Base-by-base conservation (phyloP, 805 yeast species). In the Peterozyma toletana region DNA sequence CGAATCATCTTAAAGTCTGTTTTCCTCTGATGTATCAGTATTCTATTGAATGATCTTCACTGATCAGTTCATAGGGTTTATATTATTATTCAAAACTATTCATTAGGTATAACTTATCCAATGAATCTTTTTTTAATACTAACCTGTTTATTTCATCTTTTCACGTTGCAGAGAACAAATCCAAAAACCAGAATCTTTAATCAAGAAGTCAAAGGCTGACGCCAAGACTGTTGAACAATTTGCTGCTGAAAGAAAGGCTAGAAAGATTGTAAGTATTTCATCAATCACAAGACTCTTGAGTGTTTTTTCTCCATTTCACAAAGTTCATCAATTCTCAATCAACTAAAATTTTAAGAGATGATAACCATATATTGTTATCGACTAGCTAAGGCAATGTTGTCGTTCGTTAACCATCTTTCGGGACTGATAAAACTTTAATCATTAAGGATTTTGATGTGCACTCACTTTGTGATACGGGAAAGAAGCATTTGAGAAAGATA, bases 321-420 rank as follows among this genome's bases (percentile, higher is more conserved):
- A 21, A 10, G 30, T 5, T 39, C 13, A 15, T 41, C 40, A 9
- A 13, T 30, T 35, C 29, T 35, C 35, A 43, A 18, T 13, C 17
- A 13, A 18, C n/a, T 37, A 33, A 38, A 36, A 41, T 40, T 37
- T 45, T 48, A 39, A 50, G 58, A 67, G 73, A 66, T 76, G 80
- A 77, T 70, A 75, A 75, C 67, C 63, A 65, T 63, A 62, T 21
- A 21, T 59, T 59, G 60, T 66, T 64, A 65, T 68, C 71, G 82
- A 74, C 86, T 79, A 81, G 86, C 83, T 63, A 49, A 55, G 75
- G 80, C 87, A 52, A 76, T 81, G 87, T 60, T 77, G 88, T 79
- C 75, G 69, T 71, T 66, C 42, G 78, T 78, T 78, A 80, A 82
- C 88, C 88, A 82, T 82, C 88, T 82, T 82, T 82, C 88, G 88